Base-by-base conservation (phyloP, 2,329 filamentous ascomycete species). In the Leptographium procerum region DNA sequence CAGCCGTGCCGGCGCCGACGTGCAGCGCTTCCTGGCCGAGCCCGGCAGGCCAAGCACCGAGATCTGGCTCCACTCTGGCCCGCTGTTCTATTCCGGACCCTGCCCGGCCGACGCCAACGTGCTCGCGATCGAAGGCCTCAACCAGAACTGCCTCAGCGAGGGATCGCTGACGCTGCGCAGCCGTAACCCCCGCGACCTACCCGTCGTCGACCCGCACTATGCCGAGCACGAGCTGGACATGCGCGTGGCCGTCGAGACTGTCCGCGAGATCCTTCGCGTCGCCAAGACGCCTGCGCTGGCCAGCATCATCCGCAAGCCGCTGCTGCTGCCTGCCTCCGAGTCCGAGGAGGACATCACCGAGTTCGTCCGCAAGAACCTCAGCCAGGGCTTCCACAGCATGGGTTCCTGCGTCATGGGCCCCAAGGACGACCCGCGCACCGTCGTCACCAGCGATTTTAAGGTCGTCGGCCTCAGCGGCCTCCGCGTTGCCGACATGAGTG, bases 31-130 rank as follows among this genome's bases (percentile, higher is more conserved):
- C n/a, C 43, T 28, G 2, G 11, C 31, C 13, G 47, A 22, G 19
- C 28, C 33, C 19, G 31, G 48, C 10, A 48, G 56, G 14, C 56
- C 56, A 26, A 52, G 33, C 33, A 57, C 56, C 16, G 56, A 57
- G 36, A 43, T 57, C 28, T 57, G 56, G 56, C 7, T 53, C 34
- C 56, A 72, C 33, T 66, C 68, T 4, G 57, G 66, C 16, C 66
- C 68, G 45, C 66, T 68, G 26, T 64, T 69, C 52, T 68, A 69
- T 53, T 65, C 54, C 28, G 59, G 69, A 47, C 56, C 66, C 58
- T 62, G 67, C 58, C 78, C 3, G 59, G 33, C 33, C 28, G 65
- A 69, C 57, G 63, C 66, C 31, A 52, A 31, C 55, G 50, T 54
- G 19, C 26, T 51, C 29, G 52, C 40, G 3, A 47, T 60, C 40